Percentiles rank a stretch among this genome's conserved stretches.
Evolutionary conservation across 164 flowering plant species (phyloP).

Genomic region (Saururus chinensis): DNA sequence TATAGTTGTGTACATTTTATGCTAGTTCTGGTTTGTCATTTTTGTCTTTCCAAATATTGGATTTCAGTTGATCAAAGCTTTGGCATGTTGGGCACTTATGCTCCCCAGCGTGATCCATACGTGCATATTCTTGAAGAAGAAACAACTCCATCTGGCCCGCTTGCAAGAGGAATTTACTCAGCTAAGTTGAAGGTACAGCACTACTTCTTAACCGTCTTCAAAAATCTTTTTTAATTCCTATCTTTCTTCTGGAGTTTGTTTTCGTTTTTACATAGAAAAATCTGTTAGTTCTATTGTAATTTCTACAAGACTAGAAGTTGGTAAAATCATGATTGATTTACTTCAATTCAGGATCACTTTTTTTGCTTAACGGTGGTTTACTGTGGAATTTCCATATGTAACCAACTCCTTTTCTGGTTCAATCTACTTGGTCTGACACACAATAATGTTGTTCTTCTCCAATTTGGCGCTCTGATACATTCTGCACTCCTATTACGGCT

Average conservation of each 20-base stretch:
- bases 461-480: too few relatives aligned
- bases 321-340: too few relatives aligned
- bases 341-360: too few relatives aligned
- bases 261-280: neutral
- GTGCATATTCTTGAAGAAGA: conserved; percentile 50
- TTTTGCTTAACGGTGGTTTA: too few relatives aligned
- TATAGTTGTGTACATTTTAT: neutral
- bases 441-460: too few relatives aligned
- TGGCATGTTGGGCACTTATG: conserved; percentile 86
- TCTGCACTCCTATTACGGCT: too few relatives aligned
- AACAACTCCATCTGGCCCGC: conserved; percentile 64
- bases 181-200: conserved; percentile 55
- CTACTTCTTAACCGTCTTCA: neutral
- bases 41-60: conserved; percentile 2
- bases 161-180: conserved; percentile 59
- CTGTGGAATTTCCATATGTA: too few relatives aligned
- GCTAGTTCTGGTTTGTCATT: neutral
- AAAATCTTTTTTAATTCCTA: neutral
- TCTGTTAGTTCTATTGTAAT: too few relatives aligned
- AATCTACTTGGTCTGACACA: too few relatives aligned
- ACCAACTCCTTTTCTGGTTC: too few relatives aligned
- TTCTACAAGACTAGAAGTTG: too few relatives aligned
- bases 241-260: neutral
- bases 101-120: conserved; percentile 59
- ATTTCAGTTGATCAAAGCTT: conserved; percentile 57